Percentiles rank a stretch among this genome's conserved stretches.
Evolutionary conservation across 441 rosid genomes (phyloP).

Genomic region (Jatropha podagrica): DNA sequence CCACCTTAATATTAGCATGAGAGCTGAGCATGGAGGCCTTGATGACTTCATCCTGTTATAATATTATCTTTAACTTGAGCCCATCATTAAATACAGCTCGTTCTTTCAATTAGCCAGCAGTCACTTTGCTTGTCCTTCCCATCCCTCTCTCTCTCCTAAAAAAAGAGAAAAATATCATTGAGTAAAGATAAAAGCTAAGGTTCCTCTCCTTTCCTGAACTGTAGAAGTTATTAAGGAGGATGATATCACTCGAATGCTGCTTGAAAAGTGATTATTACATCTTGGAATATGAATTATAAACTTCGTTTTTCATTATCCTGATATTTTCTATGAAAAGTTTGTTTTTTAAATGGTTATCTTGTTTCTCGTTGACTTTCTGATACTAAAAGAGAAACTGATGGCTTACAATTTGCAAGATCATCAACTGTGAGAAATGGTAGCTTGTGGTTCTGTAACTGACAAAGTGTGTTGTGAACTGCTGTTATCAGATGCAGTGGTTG

Average conservation of each 20-base stretch:
- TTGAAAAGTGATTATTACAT: background rate
- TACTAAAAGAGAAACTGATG: background rate
- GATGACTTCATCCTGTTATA: background rate
- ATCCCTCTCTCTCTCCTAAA: background rate
- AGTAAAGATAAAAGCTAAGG: background rate
- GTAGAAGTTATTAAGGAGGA: background rate
- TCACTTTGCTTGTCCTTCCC: background rate
- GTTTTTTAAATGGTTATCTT: background rate
- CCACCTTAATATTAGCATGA: background rate
- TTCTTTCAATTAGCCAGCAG: background rate
- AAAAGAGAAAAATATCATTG: background rate
- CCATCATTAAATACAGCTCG: background rate
- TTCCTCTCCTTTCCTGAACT: background rate
- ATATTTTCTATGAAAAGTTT: background rate
- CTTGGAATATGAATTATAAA: background rate
- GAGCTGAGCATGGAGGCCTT: background rate
- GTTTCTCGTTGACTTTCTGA: background rate
- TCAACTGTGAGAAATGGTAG: background rate
- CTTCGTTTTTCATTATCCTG: background rate
- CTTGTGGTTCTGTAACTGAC: constrained; percentile 4
- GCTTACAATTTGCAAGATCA: background rate
- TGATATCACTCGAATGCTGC: background rate
- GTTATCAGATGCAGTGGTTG: constrained; percentile 44
- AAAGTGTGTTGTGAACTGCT: constrained; percentile 11
- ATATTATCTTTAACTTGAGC: background rate